Evolutionary conservation across 306 rosid genomes (phyloP).

Genomic region (Gillenia trifoliata): DNA sequence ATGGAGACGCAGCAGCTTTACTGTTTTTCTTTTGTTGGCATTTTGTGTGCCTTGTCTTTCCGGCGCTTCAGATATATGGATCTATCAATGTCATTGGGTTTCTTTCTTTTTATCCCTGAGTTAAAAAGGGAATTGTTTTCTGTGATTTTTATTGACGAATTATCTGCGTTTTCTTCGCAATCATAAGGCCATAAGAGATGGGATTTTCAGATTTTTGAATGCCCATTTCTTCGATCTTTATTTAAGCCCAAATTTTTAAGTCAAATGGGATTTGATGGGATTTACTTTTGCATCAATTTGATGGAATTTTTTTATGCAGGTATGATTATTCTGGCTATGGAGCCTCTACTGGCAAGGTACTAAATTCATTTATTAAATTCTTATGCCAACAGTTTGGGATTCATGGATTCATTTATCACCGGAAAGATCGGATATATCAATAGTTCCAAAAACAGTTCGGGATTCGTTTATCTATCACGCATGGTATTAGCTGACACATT

Average conservation of each 20-base stretch:
- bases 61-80: constrained; percentile 20
- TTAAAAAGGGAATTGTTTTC: neutral
- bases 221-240: neutral
- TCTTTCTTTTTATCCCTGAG: constrained; percentile 3
- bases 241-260: neutral
- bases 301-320: constrained; percentile 50
- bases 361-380: constrained; percentile 7
- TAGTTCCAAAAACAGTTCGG: neutral
- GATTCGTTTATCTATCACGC: neutral
- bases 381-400: too few relatives aligned
- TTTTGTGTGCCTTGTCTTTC: constrained; percentile 37
- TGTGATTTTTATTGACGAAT: neutral
- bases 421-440: neutral
- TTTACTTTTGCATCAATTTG: too few relatives aligned
- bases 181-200: neutral
- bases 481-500: neutral
- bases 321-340: constrained; percentile 99
- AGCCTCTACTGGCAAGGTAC: constrained; percentile 95
- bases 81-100: neutral
- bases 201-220: constrained; percentile 4
- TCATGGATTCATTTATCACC: neutral
- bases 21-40: constrained; percentile 28
- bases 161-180: neutral
- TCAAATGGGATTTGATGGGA: too few relatives aligned
- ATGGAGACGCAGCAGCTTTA: constrained; percentile 37